Evolutionary conservation across 2,329 filamentous ascomycete genomes (phyloP).

Genomic region (Pseudogymnoascus sp.): DNA sequence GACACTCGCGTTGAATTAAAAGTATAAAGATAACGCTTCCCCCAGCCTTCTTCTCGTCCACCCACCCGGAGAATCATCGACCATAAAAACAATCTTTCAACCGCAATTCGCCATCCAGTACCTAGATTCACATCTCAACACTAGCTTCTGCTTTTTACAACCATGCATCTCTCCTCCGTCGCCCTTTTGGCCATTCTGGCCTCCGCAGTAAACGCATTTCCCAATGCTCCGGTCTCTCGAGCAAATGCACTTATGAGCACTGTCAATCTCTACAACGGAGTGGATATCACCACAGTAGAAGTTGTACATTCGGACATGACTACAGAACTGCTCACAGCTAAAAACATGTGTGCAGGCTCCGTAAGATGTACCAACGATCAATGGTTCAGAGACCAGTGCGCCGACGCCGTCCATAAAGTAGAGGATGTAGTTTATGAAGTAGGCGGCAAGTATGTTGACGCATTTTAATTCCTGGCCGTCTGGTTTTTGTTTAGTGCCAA

Average conservation of each 20-base stretch:
- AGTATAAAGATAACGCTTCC: not conserved
- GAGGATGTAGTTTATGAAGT: too few species aligned
- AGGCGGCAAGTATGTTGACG: too few species aligned
- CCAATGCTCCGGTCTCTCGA: not conserved
- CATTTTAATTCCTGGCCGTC: too few species aligned
- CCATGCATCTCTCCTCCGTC: not conserved
- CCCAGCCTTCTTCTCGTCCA: not conserved
- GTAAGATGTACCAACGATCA: not conserved
- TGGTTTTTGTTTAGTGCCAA: not conserved
- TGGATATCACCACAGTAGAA: not conserved
- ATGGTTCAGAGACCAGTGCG: not conserved
- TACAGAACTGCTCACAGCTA: not conserved
- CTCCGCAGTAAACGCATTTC: not conserved
- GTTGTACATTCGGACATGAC: not conserved
- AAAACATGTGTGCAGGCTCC: not conserved
- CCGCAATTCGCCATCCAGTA: not conserved
- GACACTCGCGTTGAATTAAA: not conserved
- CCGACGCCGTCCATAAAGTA: too few species aligned
- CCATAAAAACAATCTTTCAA: not conserved
- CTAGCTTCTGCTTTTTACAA: not conserved
- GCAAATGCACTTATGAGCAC: not conserved
- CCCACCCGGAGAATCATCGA: not conserved
- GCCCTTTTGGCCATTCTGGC: not conserved
- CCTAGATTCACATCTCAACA: too few species aligned
- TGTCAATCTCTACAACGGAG: constrained; percentile 2